These are phyloP conservation scores for Ensete glaucum DNA, from an alignment of 176 grass and related monocot genomes.

Conservation along the genomic window DNA sequence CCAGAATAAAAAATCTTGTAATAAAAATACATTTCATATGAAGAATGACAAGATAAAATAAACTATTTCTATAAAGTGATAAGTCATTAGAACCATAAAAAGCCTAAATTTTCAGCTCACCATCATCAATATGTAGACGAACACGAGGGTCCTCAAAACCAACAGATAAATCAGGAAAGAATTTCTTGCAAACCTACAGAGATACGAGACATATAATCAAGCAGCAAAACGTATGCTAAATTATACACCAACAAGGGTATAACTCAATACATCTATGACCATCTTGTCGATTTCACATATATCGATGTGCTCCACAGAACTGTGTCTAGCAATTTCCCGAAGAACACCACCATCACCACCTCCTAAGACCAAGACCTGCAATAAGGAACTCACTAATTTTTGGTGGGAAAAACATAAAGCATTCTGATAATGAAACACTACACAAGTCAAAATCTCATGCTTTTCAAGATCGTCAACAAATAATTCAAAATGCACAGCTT, in stretches of 20 bases:
- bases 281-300: conserved; percentile 99
- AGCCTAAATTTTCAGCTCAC: conserved; percentile 25
- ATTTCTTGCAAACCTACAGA: conserved; percentile 79
- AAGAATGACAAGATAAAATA: conserved; percentile 12
- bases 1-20: neutral
- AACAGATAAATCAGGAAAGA: conserved; percentile 84
- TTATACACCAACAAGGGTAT: neutral
- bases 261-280: conserved; percentile 71
- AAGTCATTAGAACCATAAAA: too few relatives aligned
- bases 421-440: neutral
- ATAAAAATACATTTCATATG: conserved; percentile 1
- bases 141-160: conserved; percentile 92
- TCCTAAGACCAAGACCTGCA: conserved; percentile 95
- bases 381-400: conserved; percentile 5
- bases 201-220: conserved; percentile 15
- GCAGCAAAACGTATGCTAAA: conserved; percentile 7
- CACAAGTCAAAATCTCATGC: too few relatives aligned
- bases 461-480: neutral
- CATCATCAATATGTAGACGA: conserved; percentile 76
- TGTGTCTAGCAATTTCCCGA: conserved; percentile 79
- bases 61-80: neutral
- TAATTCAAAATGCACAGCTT: neutral
- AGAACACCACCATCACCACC: conserved; percentile 97
- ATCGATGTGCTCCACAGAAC: conserved; percentile 82
- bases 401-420: conserved; percentile 2